Evolutionary conservation across 331 rosid genomes (phyloP), one percentile per base, ranked within the genome.

Genomic region (Stylosanthes scabra): DNA sequence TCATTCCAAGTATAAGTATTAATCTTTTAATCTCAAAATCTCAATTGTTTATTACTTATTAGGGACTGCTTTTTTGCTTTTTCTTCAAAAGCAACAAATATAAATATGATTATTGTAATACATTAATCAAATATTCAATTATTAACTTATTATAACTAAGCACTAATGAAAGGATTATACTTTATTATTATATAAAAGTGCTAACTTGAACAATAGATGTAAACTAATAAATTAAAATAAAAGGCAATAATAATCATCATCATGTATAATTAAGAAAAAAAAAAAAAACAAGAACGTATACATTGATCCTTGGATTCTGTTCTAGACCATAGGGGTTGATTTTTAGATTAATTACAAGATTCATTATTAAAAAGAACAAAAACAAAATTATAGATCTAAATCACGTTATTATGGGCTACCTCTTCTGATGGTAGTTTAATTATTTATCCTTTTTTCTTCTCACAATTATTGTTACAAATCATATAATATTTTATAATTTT

Each of bases 261-360:
- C 9, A 12, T 59, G 6, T 8, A 55, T 13, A 34, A 9, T 42
- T 42, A 42, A 59, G 11, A 28, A 59, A 58, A 20, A 34, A 34
- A 34, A 34, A 20, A 34, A 34, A 34, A 34, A 34, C 39, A 10
- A 44, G 15, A 16, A n/a, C 16, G 11, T 25, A 3, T 10, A 52
- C 3, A 66, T 68, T 4, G 11, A 70, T 70, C 65, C 44, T 41
- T 8, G 75, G 56, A 42, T 70, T 57, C 66, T 70, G 7, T 7
- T 13, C 58, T 42, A 20, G 25, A 20, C 1, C 25, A 20, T 20
- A 70, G 56, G 75, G 74, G 63, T 55, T 41, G 34, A 6, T 34
- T 20, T n/a, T 10, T 34, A 40, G 63, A 69, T 40, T 34, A n/a
- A n/a, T 34, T 55, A 69, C 3, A n/a, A 37, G 63, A 70, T 8